Evolutionary conservation across 257 asterid genomes (phyloP).

Genomic region (Rubia yunnanensis): DNA sequence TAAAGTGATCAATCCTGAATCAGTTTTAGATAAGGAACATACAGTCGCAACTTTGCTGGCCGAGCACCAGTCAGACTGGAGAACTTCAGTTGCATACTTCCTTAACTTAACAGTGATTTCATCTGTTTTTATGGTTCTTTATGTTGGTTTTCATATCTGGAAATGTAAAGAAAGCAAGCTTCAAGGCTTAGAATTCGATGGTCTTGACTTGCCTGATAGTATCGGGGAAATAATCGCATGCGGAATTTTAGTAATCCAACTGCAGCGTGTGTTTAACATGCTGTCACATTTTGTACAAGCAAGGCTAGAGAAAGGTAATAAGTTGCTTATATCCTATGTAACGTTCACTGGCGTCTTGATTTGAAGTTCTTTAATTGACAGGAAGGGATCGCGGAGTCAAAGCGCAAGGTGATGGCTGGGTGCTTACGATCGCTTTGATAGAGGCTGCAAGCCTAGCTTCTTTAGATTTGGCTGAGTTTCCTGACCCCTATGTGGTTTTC

Average conservation of each 20-base stretch:
- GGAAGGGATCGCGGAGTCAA: conserved; percentile 81
- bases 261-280: conserved; percentile 62
- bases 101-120: conserved; percentile 60
- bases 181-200: conserved; percentile 61
- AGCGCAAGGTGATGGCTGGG: conserved; percentile 95
- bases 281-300: conserved; percentile 72
- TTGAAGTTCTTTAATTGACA: conserved; percentile 17
- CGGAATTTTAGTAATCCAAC: conserved; percentile 48
- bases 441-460: conserved; percentile 62
- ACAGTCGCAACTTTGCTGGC: conserved; percentile 41
- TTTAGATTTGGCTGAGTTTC: conserved; percentile 32
- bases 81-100: conserved; percentile 46
- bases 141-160: conserved; percentile 48
- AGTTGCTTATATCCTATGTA: not conserved
- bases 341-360: not conserved
- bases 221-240: conserved; percentile 64
- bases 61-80: conserved; percentile 44
- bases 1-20: conserved; percentile 25
- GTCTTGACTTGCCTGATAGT: conserved; percentile 86
- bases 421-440: conserved; percentile 71
- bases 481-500: conserved; percentile 81
- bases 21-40: conserved; percentile 42
- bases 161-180: conserved; percentile 31
- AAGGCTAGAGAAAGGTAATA: conserved; percentile 56
- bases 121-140: conserved; percentile 41